Evolutionary conservation across 2,329 filamentous ascomycete species (phyloP).

Genomic region (Penicillium glabrum): DNA sequence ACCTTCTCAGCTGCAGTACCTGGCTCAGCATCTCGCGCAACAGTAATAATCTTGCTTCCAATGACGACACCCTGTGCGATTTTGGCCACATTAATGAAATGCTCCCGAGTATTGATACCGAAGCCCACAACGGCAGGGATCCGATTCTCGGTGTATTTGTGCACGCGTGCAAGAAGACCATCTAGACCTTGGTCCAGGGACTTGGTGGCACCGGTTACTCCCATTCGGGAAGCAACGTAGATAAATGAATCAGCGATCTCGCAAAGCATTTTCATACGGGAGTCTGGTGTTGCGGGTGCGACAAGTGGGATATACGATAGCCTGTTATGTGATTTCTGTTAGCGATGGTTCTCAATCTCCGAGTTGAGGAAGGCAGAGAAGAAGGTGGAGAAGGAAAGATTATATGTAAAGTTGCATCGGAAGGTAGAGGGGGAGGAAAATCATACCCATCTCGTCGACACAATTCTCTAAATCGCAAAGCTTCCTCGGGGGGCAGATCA

Average conservation of each 20-base stretch:
- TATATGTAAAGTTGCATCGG: background rate
- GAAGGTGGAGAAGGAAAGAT: background rate
- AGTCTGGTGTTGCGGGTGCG: constrained; percentile 83
- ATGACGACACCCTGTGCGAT: constrained; percentile 92
- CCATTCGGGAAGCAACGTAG: constrained; percentile 93
- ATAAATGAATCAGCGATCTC: constrained; percentile 95
- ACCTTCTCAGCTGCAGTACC: constrained; percentile 67
- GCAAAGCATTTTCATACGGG: constrained; percentile 88
- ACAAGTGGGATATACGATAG: constrained; percentile 93
- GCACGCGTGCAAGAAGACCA: constrained; percentile 74
- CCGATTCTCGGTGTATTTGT: constrained; percentile 77
- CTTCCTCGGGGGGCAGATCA: constrained; percentile 12
- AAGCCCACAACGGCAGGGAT: constrained; percentile 88
- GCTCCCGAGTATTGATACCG: constrained; percentile 87
- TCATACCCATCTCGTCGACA: constrained; percentile 71
- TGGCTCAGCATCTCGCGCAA: constrained; percentile 63
- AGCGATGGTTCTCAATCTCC: background rate
- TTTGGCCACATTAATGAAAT: constrained; percentile 77
- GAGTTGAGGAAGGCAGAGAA: background rate
- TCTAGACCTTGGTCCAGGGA: constrained; percentile 77
- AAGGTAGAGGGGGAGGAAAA: background rate
- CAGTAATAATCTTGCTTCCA: constrained; percentile 86
- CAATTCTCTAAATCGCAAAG: constrained; percentile 72
- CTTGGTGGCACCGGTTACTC: constrained; percentile 83
- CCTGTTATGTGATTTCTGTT: constrained; percentile 38